Conservation (phyloP, 352 stramenopile species). For the Plasmopara viticola region DNA sequence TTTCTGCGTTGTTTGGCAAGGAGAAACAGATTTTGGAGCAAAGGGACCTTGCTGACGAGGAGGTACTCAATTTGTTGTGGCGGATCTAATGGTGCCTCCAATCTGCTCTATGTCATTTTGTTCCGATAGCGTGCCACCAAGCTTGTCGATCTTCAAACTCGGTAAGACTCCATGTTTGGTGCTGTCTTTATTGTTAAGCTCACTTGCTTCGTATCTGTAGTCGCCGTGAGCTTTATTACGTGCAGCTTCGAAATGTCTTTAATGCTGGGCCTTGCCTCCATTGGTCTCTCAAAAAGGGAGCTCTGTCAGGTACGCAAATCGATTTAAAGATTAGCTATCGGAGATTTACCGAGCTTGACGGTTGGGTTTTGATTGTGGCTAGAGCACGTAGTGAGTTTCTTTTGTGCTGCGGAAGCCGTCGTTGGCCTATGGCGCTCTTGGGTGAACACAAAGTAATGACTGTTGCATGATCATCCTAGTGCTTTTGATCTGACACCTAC, state of each 20-base stretch:
- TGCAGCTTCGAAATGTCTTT: slow-evolving; percentile 77
- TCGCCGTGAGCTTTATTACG: slow-evolving; percentile 66
- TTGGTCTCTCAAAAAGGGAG: slow-evolving; percentile 66
- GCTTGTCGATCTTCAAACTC: slow-evolving; percentile 39
- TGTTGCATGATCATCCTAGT: slow-evolving; percentile 4
- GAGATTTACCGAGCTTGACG: not conserved
- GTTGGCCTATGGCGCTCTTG: slow-evolving; percentile 72
- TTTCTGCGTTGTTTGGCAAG: slow-evolving; percentile 50
- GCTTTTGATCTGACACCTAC: too few species aligned
- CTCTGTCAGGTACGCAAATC: slow-evolving; percentile 49
- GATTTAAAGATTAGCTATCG: not conserved
- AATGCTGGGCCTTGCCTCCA: slow-evolving; percentile 76
- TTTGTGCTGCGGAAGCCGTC: slow-evolving; percentile 60
- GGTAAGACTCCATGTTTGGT: slow-evolving; percentile 17
- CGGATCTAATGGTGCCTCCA: not conserved
- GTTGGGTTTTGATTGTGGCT: not conserved
- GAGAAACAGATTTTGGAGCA: slow-evolving; percentile 48
- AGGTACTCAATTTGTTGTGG: slow-evolving; percentile 10
- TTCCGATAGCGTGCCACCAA: slow-evolving; percentile 24
- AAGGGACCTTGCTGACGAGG: slow-evolving; percentile 46
- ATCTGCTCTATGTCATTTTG: not conserved
- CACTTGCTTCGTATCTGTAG: slow-evolving; percentile 16
- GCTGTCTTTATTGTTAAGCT: too few species aligned
- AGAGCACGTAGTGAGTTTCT: slow-evolving; percentile 68
- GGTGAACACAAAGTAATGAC: slow-evolving; percentile 36